Evolutionary conservation across 2,329 filamentous ascomycete genomes (phyloP).

Genomic region (Dothidotthia symphoricarpi): DNA sequence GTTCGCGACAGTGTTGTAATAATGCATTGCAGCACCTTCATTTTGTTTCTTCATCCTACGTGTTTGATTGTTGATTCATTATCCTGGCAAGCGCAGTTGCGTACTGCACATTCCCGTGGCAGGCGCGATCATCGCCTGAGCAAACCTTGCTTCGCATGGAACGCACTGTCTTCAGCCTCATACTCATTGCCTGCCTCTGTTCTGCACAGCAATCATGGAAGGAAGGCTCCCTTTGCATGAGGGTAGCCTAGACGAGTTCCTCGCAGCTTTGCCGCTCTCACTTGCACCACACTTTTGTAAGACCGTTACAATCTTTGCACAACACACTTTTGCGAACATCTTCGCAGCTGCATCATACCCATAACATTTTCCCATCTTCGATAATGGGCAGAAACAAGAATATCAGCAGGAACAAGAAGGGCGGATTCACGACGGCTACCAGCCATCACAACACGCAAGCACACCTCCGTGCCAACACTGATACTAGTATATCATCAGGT

Average conservation of each 20-base stretch:
- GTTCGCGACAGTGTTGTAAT: too few relatives aligned
- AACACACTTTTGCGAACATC: conserved; percentile 24
- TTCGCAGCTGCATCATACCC: conserved; percentile 25
- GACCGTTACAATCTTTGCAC: conserved; percentile 15
- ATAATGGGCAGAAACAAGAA: conserved; percentile 20
- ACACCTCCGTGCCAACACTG: background rate
- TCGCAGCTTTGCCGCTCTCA: conserved; percentile 3
- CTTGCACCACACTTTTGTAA: conserved; percentile 13
- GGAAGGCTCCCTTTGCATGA: background rate
- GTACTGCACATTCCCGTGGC: too few relatives aligned
- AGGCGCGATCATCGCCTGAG: too few relatives aligned
- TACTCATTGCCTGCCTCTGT: conserved; percentile 1
- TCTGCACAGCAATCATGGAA: conserved; percentile 1
- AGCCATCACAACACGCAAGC: background rate
- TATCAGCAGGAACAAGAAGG: conserved; percentile 6
- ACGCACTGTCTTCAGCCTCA: too few relatives aligned
- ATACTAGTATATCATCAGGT: background rate
- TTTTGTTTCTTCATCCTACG: too few relatives aligned
- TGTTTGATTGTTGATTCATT: too few relatives aligned
- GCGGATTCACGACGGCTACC: background rate
- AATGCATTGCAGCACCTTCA: too few relatives aligned
- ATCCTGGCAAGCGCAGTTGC: too few relatives aligned
- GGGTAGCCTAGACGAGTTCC: conserved; percentile 7
- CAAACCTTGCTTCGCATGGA: too few relatives aligned
- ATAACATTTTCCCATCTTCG: conserved; percentile 15